A percentile compares a stretch with the other conserved stretches of the same genome.
Evolutionary conservation across 140 eudicot species (phyloP).

Genomic region (Erigeron philadelphicus): DNA sequence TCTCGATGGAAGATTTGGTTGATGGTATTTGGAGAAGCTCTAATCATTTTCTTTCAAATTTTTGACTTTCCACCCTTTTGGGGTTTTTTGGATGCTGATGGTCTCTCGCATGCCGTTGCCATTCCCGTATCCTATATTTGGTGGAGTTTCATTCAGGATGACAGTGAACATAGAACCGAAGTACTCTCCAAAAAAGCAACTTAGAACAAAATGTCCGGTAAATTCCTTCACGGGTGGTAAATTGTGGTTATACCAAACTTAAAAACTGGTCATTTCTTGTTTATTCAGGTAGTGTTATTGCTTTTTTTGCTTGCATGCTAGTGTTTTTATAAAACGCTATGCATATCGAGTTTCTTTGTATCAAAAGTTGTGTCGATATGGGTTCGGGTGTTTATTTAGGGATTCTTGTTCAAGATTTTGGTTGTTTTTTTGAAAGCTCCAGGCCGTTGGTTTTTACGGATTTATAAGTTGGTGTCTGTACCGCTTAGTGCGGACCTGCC

Average conservation of each 20-base stretch:
- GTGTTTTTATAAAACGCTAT: conserved; percentile 33
- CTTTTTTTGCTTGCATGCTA: conserved; percentile 43
- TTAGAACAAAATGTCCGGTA: conserved; percentile 26
- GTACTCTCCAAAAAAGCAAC: conserved; percentile 58
- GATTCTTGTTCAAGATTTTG: conserved; percentile 15
- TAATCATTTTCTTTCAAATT: conserved; percentile 52
- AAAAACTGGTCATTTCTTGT: conserved; percentile 11
- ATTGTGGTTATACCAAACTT: conserved; percentile 16
- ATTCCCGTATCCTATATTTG: conserved; percentile 66
- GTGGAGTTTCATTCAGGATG: conserved; percentile 90
- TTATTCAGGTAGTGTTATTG: conserved; percentile 27
- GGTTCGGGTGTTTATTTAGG: conserved; percentile 27
- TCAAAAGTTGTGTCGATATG: conserved; percentile 29
- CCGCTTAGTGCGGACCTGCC: conserved; percentile 38
- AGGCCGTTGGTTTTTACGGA: conserved; percentile 42
- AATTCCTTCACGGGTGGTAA: not conserved
- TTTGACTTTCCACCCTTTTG: conserved; percentile 80
- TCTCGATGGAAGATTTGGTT: conserved; percentile 71
- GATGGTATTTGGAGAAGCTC: conserved; percentile 52
- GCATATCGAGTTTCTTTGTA: conserved; percentile 44
- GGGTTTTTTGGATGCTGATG: conserved; percentile 76
- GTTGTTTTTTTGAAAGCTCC: conserved; percentile 29
- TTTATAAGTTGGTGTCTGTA: conserved; percentile 35
- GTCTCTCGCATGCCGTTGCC: conserved; percentile 73
- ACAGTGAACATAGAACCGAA: conserved; percentile 66